Evolutionary conservation across 2,329 filamentous ascomycete genomes (phyloP).

Genomic region (Dothistroma pini): DNA sequence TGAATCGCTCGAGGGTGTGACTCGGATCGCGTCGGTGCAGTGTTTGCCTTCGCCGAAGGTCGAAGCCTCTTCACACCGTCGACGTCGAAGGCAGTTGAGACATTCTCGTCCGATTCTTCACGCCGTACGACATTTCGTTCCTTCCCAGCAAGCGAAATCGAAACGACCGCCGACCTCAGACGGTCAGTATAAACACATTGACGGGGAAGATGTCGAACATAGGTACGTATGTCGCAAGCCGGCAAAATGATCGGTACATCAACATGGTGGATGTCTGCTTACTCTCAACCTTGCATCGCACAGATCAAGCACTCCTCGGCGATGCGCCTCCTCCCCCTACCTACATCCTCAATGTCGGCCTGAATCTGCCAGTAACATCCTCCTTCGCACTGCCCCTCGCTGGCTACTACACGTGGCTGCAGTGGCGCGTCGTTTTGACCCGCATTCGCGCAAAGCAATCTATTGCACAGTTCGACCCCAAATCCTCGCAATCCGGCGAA

Average conservation of each 20-base stretch:
- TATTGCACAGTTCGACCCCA: constrained; percentile 7
- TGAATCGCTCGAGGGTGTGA: no score
- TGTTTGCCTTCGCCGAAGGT: no score
- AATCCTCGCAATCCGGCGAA: background rate
- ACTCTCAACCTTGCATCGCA: background rate
- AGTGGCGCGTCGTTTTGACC: constrained; percentile 13
- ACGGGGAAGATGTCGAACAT: background rate
- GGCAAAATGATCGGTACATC: background rate
- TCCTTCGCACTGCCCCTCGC: constrained; percentile 18
- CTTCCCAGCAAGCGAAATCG: no score
- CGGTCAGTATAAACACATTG: background rate
- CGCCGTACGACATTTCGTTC: no score
- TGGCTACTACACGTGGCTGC: constrained; percentile 20
- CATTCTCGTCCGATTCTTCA: no score
- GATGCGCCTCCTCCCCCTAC: background rate
- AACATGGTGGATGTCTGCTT: no score
- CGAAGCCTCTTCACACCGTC: no score
- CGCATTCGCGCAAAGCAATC: constrained; percentile 12
- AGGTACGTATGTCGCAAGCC: background rate
- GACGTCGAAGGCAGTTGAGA: no score
- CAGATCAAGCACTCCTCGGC: background rate
- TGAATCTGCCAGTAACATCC: constrained; percentile 14
- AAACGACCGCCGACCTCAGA: no score
- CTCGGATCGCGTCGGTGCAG: no score
- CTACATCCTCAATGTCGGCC: constrained; percentile 10